These are phyloP conservation scores for Ganoderma resinaceum DNA, from an alignment of 1,284 basidiomycete genomes.

Conservation along the genomic window DNA sequence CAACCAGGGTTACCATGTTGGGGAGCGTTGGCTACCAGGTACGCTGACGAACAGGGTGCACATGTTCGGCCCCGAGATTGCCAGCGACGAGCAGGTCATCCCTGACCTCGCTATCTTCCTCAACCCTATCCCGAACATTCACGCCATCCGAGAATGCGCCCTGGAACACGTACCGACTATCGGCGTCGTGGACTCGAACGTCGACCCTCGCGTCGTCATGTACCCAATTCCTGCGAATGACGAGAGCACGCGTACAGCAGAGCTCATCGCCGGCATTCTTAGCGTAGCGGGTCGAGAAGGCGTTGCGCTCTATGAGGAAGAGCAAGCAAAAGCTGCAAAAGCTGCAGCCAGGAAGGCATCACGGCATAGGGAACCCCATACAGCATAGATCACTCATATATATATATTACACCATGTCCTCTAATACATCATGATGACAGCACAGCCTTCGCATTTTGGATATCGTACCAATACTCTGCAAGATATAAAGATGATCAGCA, in stretches of 20 bases:
- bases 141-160: slow-evolving; percentile 88
- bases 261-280: slow-evolving; percentile 90
- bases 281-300: slow-evolving; percentile 93
- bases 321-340: slow-evolving; percentile 29
- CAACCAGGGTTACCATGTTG: slow-evolving; percentile 81
- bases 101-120: slow-evolving; percentile 92
- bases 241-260: slow-evolving; percentile 90
- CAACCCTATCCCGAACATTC: slow-evolving; percentile 86
- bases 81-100: slow-evolving; percentile 65
- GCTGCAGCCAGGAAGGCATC: slow-evolving; percentile 15
- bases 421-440: slow-evolving; percentile 29
- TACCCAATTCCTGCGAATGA: slow-evolving; percentile 99
- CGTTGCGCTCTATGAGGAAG: slow-evolving; percentile 47
- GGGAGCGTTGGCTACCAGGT: slow-evolving; percentile 92
- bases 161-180: slow-evolving; percentile 87
- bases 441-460: slow-evolving; percentile 55
- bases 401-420: slow-evolving; percentile 31
- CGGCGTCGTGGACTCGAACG: slow-evolving; percentile 93
- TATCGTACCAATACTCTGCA: slow-evolving; percentile 71
- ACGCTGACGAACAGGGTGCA: slow-evolving; percentile 91
- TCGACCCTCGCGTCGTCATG: slow-evolving; percentile 96
- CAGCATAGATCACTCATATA: slow-evolving; percentile 11
- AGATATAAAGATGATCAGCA: slow-evolving; percentile 9
- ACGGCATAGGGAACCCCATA: slow-evolving; percentile 14
- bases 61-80: slow-evolving; percentile 71